A percentile compares a stretch with the other conserved stretches of the same genome.
phyloP scores from a whole-genome alignment of 2,329 filamentous ascomycete genomes.

The Phoma sp. region DNA sequence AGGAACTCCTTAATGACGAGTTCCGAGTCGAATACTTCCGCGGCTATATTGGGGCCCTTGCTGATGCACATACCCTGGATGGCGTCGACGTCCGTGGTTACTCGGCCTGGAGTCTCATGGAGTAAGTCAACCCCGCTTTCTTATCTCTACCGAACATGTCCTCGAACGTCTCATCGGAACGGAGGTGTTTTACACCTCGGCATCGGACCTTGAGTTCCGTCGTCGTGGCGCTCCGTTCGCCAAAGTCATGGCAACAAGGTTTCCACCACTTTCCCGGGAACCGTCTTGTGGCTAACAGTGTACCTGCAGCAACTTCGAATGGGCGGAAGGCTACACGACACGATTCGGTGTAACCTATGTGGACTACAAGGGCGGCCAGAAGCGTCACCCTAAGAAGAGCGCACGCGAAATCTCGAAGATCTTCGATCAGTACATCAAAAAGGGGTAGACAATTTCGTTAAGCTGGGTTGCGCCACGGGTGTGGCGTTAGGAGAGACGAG shows the following conservation, averaged over 20 bases:
- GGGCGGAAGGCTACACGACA: conserved; percentile 90
- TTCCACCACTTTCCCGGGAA: conserved; percentile 6
- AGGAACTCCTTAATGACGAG: conserved; percentile 79
- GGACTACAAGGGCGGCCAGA: conserved; percentile 81
- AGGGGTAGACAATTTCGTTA: conserved; percentile 50
- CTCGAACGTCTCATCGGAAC: not conserved
- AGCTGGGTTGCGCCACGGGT: conserved; percentile 13
- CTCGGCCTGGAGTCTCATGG: conserved; percentile 87
- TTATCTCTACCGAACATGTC: conserved; percentile 1
- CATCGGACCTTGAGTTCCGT: too few species aligned
- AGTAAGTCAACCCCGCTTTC: conserved; percentile 58
- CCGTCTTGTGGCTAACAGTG: conserved; percentile 27
- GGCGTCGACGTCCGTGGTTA: conserved; percentile 82
- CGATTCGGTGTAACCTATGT: conserved; percentile 85
- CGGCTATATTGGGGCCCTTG: conserved; percentile 79
- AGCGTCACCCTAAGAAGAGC: conserved; percentile 84
- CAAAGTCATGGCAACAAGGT: not conserved
- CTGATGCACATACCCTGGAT: conserved; percentile 72
- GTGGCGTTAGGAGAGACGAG: conserved; percentile 26
- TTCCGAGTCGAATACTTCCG: conserved; percentile 83
- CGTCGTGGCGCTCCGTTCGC: not conserved
- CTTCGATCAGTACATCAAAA: conserved; percentile 75
- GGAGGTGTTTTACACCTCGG: too few species aligned
- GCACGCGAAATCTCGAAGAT: conserved; percentile 73
- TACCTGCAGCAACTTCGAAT: conserved; percentile 75